phyloP scores from a whole-genome alignment of 2,329 filamentous ascomycete species.

The Hypoxylon sp. region DNA sequence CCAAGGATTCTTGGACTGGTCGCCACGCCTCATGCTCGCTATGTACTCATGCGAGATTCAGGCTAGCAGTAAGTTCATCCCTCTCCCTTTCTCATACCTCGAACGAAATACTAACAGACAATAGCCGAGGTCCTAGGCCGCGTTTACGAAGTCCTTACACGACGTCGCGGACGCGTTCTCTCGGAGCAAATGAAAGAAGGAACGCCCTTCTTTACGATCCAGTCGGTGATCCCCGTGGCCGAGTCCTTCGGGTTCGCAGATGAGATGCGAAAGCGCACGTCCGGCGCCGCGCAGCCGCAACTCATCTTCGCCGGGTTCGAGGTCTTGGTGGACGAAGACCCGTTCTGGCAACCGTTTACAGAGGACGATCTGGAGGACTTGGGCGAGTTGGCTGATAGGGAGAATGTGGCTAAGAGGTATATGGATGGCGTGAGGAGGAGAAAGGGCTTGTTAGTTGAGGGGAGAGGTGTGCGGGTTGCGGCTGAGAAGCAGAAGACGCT shows the following conservation, averaged over 20 bases:
- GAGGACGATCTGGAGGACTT: constrained; percentile 97
- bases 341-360: constrained; percentile 97
- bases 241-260: constrained; percentile 97
- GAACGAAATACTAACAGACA: constrained; percentile 43
- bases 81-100: constrained; percentile 4
- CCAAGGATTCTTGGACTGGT: constrained; percentile 94
- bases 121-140: constrained; percentile 90
- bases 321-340: constrained; percentile 93
- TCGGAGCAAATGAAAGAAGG: constrained; percentile 94
- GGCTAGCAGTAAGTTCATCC: constrained; percentile 81
- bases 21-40: constrained; percentile 91
- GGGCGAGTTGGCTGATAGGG: constrained; percentile 91
- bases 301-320: constrained; percentile 95
- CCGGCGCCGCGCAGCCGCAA: constrained; percentile 91
- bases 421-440: constrained; percentile 89
- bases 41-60: constrained; percentile 99
- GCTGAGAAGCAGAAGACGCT: constrained; percentile 91
- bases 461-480: constrained; percentile 81
- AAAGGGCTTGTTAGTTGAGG: constrained; percentile 90
- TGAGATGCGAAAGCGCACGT: constrained; percentile 95
- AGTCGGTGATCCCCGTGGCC: constrained; percentile 88
- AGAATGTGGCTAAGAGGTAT: constrained; percentile 97
- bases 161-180: constrained; percentile 89
- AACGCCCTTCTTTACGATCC: constrained; percentile 95
- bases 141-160: constrained; percentile 98